Evolutionary conservation across 306 rosid genomes (phyloP), one percentile per base, ranked within the genome.

Genomic region (Acacia melanoxylon): DNA sequence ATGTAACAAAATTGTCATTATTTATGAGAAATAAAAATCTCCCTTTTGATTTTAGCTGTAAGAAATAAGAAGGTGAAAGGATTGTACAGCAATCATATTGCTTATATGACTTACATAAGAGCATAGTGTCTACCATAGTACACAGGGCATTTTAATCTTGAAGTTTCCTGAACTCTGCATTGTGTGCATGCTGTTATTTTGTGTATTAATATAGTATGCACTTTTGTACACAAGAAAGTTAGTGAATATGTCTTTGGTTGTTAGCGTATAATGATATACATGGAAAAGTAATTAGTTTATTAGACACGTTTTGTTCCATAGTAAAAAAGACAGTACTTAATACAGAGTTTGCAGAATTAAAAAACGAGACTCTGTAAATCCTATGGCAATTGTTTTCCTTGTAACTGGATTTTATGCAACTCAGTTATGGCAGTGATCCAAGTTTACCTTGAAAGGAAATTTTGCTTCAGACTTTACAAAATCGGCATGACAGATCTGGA

Each of bases 381-480:
- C 41, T 37, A 6, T 37, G 41, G 41, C 6, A 37, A 37, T 37
- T 37, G 41, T 37, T 37, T 35, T 37, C 41, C 8, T 37, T 37
- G 41, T 6, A 48, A 48, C 54, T 25, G 35, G 40, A 45, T 24
- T 15, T 33, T 44, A 68, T 44, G 25, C 22, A 45, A 35, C 66
- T 22, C 45, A 44, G 49, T 40, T 13, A 12, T 41, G 46, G 67
- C 81, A n/a, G 63, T 17, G 27, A 69, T 67, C 10, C 72, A 58
- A n/a, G 66, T 76, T 33, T 33, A 35, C 37, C 67, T 69, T 46
- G 62, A 70, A 46, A 37, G 24, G 74, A 59, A 46, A 16, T 15
- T 48, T 48, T 70, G 81, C 73, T 58, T 46, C 82, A 19, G 75
- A 59, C 37, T 77, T 61, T 61, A 78, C 46, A 67, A 61, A 52